Conservation (phyloP, 768 basidiomycete species). For the Mycena epipterygia region DNA sequence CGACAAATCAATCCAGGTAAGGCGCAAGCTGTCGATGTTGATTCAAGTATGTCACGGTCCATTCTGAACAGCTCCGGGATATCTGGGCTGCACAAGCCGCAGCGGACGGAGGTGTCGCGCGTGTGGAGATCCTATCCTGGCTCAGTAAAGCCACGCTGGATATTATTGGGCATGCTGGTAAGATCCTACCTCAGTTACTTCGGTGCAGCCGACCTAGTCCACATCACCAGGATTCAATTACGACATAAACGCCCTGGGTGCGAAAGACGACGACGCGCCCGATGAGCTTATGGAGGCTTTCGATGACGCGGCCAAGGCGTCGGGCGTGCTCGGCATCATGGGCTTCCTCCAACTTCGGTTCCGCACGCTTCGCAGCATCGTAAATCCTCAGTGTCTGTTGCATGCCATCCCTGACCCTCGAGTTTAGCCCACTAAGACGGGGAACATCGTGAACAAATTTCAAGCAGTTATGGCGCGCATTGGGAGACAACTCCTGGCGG, state of each 20-base stretch:
- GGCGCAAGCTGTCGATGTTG: background rate
- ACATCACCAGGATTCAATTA: constrained; percentile 32
- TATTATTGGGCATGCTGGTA: constrained; percentile 69
- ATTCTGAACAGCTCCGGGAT: constrained; percentile 48
- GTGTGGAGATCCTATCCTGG: constrained; percentile 65
- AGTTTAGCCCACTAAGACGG: constrained; percentile 40
- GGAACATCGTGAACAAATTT: constrained; percentile 38
- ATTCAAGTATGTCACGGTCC: background rate
- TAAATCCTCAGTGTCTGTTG: constrained; percentile 14
- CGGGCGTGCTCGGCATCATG: constrained; percentile 47
- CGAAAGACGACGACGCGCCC: constrained; percentile 25
- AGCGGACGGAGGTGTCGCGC: constrained; percentile 24
- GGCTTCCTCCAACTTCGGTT: constrained; percentile 41
- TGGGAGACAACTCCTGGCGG: constrained; percentile 59
- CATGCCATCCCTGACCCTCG: background rate
- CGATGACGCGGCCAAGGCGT: constrained; percentile 53
- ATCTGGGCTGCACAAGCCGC: constrained; percentile 44
- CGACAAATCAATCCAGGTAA: constrained; percentile 51
- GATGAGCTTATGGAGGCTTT: constrained; percentile 62
- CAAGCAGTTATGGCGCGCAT: constrained; percentile 61
- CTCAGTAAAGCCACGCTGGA: constrained; percentile 69
- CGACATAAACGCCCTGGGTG: constrained; percentile 29
- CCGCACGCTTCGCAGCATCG: constrained; percentile 48
- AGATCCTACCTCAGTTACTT: constrained; percentile 51
- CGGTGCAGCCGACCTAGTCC: constrained; percentile 50